A percentile compares a stretch with the other conserved stretches of the same genome.
Evolutionary conservation across 371 early-diverging fungal genomes (phyloP).

Genomic region (Apophysomyces trapeziformis): DNA sequence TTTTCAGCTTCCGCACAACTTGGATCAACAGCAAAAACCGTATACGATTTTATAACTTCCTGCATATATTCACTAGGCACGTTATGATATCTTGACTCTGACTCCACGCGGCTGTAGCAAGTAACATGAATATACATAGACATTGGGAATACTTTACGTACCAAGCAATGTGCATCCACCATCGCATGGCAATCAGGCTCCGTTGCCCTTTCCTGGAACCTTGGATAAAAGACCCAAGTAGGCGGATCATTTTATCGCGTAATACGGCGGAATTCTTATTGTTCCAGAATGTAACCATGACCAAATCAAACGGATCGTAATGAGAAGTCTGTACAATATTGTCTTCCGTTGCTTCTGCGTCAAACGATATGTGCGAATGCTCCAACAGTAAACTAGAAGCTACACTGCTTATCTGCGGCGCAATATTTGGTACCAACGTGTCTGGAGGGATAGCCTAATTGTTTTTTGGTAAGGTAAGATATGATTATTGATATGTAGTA

Average conservation of each 20-base stretch:
- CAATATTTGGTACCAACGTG: slow-evolving; percentile 32
- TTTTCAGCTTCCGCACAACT: slow-evolving; percentile 13
- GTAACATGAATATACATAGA: background rate
- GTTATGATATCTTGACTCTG: background rate
- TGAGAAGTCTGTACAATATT: slow-evolving; percentile 19
- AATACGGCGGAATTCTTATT: slow-evolving; percentile 17
- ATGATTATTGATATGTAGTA: background rate
- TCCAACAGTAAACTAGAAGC: slow-evolving; percentile 14
- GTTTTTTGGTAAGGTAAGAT: background rate
- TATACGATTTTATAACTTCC: slow-evolving; percentile 17
- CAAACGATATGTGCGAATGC: slow-evolving; percentile 7
- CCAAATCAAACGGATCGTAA: slow-evolving; percentile 36
- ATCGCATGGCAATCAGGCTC: slow-evolving; percentile 40
- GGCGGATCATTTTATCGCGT: slow-evolving; percentile 28
- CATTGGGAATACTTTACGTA: slow-evolving; percentile 16
- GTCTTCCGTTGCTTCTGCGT: slow-evolving; percentile 19
- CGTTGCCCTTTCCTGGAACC: slow-evolving; percentile 22
- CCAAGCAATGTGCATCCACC: slow-evolving; percentile 45
- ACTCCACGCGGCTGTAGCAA: background rate
- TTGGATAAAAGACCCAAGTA: slow-evolving; percentile 32
- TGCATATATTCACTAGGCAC: slow-evolving; percentile 20
- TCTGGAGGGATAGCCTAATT: slow-evolving; percentile 41
- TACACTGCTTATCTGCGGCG: slow-evolving; percentile 29
- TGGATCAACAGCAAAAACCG: slow-evolving; percentile 18
- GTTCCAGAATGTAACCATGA: slow-evolving; percentile 34